A percentile compares a stretch with the other conserved stretches of the same genome.
Evolutionary conservation across 306 rosid species (phyloP).

Genomic region (Adenanthera pavonina): DNA sequence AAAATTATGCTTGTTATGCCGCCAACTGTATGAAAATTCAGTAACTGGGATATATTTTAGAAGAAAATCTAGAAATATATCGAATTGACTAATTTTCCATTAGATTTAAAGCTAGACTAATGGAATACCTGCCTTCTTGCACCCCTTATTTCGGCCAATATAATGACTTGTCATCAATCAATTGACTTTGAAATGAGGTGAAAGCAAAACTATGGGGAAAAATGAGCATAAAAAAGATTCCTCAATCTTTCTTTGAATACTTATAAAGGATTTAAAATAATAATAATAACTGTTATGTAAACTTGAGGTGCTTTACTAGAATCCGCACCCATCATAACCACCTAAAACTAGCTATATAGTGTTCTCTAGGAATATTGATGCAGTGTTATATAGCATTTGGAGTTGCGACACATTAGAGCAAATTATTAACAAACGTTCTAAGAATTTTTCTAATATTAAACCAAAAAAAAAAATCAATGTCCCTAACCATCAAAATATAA

Average conservation of each 20-base stretch:
- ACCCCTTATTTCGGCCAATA: background rate
- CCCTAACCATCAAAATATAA: constrained; percentile 17
- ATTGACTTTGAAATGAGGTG: background rate
- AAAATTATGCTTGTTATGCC: background rate
- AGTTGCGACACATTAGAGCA: background rate
- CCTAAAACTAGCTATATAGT: background rate
- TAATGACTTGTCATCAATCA: background rate
- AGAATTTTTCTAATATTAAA: background rate
- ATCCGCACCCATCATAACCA: background rate
- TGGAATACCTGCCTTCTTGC: background rate
- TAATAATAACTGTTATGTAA: too few species aligned
- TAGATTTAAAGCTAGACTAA: background rate
- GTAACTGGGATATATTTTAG: background rate
- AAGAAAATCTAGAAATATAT: background rate
- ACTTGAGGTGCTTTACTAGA: background rate
- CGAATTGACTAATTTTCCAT: background rate
- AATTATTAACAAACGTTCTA: background rate
- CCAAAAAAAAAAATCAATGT: background rate
- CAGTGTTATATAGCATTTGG: background rate
- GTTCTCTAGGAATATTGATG: background rate
- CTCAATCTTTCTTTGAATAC: too few species aligned
- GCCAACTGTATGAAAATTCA: background rate
- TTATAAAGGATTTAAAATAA: too few species aligned
- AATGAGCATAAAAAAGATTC: too few species aligned
- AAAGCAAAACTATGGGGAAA: too few species aligned